Evolutionary conservation across 2,329 filamentous ascomycete genomes (phyloP).

Genomic region (Epichloe aotearoae): DNA sequence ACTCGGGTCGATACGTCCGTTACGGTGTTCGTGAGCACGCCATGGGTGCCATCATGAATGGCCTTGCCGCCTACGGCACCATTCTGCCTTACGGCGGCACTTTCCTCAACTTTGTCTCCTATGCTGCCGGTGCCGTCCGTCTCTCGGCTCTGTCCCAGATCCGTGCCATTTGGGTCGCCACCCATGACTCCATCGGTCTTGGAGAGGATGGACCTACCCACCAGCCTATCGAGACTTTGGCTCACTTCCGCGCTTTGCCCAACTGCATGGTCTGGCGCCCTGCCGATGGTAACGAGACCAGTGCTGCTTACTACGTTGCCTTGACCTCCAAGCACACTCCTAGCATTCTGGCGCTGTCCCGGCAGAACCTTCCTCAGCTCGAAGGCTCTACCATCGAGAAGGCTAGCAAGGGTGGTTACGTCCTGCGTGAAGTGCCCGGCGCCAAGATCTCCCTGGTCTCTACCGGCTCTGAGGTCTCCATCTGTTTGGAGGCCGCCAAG

Average conservation of each 20-base stretch:
- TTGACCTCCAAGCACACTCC: conserved; percentile 83
- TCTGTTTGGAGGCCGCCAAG: conserved; percentile 88
- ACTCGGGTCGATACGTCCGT: conserved; percentile 80
- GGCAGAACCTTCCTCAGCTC: conserved; percentile 96
- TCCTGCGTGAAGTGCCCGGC: conserved; percentile 69
- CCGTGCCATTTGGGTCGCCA: conserved; percentile 89
- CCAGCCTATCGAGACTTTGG: conserved; percentile 96
- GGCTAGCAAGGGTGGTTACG: conserved; percentile 91
- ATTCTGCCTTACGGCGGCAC: conserved; percentile 89
- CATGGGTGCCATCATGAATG: conserved; percentile 91
- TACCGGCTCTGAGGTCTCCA: conserved; percentile 89
- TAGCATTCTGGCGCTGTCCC: conserved; percentile 85
- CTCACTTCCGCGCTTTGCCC: conserved; percentile 95
- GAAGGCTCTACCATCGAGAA: conserved; percentile 85
- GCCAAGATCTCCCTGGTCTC: conserved; percentile 83
- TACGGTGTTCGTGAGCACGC: conserved; percentile 87
- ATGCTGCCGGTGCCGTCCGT: conserved; percentile 88
- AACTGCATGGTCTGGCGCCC: conserved; percentile 99
- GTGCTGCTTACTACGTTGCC: conserved; percentile 91
- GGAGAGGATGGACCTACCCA: conserved; percentile 98
- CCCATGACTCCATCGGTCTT: conserved; percentile 97
- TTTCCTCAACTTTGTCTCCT: conserved; percentile 99
- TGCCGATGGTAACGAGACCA: conserved; percentile 96
- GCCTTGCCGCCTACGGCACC: conserved; percentile 88
- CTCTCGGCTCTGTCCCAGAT: conserved; percentile 84